A percentile compares a stretch with the other conserved stretches of the same genome.
Conservation (phyloP, 371 early-diverging fungal genomes). For the Rhizopus sp. region DNA sequence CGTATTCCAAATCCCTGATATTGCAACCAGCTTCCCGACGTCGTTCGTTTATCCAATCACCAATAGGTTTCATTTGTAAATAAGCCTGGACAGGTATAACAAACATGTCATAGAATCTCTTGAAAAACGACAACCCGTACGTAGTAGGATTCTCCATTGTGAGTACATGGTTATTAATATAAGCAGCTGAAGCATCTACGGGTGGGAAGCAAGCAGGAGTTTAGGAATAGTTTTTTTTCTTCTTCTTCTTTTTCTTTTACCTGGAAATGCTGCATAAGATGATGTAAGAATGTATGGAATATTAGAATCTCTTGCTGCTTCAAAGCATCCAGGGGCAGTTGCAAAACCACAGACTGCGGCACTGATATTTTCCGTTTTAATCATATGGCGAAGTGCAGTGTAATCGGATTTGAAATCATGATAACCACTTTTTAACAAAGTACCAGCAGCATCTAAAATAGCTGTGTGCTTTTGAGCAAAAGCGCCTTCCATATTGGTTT, state of each 20-base stretch:
- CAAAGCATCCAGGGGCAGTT: constrained; percentile 6
- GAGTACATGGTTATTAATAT: constrained; percentile 19
- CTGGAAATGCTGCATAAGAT: constrained; percentile 10
- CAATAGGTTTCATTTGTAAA: background rate
- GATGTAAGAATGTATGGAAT: constrained; percentile 12
- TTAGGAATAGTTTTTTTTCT: background rate
- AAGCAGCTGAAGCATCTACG: constrained; percentile 29
- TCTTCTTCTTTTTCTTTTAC: constrained; percentile 5
- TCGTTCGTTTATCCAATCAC: background rate
- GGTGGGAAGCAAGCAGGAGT: background rate
- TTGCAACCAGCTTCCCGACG: background rate
- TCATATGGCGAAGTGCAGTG: constrained; percentile 2
- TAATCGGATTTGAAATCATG: constrained; percentile 3
- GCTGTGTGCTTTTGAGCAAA: background rate
- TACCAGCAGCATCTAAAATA: background rate
- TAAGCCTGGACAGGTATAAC: constrained; percentile 9
- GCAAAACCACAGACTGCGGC: constrained; percentile 8
- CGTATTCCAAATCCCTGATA: background rate
- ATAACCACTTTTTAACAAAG: background rate
- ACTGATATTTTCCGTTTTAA: constrained; percentile 7
- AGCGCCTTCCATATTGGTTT: background rate
- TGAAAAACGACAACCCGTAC: constrained; percentile 8
- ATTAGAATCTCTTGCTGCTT: constrained; percentile 14
- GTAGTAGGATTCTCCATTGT: constrained; percentile 14
- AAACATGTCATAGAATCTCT: constrained; percentile 21